Evolutionary conservation across 805 yeast species (phyloP), one percentile per base, ranked within the genome.

Genomic region (Candida bentonensis): DNA sequence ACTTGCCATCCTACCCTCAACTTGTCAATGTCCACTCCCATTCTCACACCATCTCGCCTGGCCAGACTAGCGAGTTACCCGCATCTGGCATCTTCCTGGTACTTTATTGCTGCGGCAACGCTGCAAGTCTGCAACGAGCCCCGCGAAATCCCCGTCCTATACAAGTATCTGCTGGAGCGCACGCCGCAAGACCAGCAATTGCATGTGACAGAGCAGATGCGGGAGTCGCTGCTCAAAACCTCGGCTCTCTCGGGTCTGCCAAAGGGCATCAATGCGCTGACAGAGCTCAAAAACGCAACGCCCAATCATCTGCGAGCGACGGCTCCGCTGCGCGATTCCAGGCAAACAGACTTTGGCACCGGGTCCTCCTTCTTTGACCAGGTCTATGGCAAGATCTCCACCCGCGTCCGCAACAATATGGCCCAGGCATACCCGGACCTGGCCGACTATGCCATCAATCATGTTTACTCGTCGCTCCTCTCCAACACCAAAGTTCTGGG

Each of bases 211-310:
- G 66, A 67, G 34, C 74, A 80, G 51, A 65, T 82, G 44, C 67
- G 94, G 47, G 96, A 88, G 54, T 78, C 87, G 5, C 63, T 88
- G 2, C 63, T 88, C 54, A 88, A 87, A 56, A 69, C 85, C 2
- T 72, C 82, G 0, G 94, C 95, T 0, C 63, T 88, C 40, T 75
- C 78, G 15, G 96, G 96, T 0, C 67, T 87, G 13, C 96, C 96
- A 1, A 79, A 79, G 52, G 74, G 87, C 1, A 88, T 88, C 59
- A 88, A 87, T 59, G 73, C 94, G 1, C 62, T 88, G 54, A 79
- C 74, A 53, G 67, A 69, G 15, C 65, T 87, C 46, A 75, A 74
- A 47, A 71, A 71, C 22, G 76, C 68, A 1, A 83, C 95, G 0
- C 95, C 95, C 3, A 41, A 48, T 1, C 57, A 61, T 11, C 55